These are phyloP conservation scores for Hyaloscypha variabilis DNA, from an alignment of 495 filamentous ascomycete genomes.

Conservation along the genomic window DNA sequence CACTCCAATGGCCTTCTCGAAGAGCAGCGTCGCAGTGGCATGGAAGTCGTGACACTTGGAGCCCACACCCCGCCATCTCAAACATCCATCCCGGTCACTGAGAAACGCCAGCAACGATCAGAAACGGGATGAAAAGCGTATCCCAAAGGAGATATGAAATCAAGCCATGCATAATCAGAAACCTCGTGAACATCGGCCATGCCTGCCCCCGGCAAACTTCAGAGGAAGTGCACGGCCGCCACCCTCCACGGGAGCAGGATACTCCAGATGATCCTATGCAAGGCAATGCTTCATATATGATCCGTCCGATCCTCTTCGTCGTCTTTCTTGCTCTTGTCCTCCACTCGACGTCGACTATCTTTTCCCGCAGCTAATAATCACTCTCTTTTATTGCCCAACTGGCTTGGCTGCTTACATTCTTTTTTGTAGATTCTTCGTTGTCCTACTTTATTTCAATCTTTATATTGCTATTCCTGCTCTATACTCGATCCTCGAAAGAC, in stretches of 20 bases:
- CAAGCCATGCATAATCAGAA: conserved; percentile 35
- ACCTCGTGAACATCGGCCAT: conserved; percentile 29
- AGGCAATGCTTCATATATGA: conserved; percentile 38
- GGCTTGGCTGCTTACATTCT: conserved; percentile 59
- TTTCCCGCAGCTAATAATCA: conserved; percentile 52
- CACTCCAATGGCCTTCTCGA: conserved; percentile 2
- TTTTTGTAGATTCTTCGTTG: conserved; percentile 49
- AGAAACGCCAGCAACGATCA: conserved; percentile 30
- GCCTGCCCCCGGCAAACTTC: conserved; percentile 20
- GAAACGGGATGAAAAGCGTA: conserved; percentile 28
- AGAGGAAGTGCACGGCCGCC: conserved; percentile 29
- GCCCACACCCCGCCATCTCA: conserved; percentile 26
- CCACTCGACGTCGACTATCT: conserved; percentile 32
- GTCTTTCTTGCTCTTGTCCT: conserved; percentile 37
- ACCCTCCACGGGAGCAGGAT: conserved; percentile 17
- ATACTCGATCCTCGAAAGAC: background rate
- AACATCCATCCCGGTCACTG: conserved; percentile 25
- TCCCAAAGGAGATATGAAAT: conserved; percentile 31
- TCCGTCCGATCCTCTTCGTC: conserved; percentile 48
- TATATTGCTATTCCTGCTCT: conserved; percentile 19
- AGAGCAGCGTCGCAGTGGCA: conserved; percentile 4
- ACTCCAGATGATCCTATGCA: conserved; percentile 31
- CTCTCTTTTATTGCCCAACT: conserved; percentile 59
- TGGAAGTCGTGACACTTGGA: conserved; percentile 19
- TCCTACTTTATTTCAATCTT: conserved; percentile 35